phyloP scores from a whole-genome alignment of 2,329 filamentous ascomycete species.

The Verticillium longisporum region DNA sequence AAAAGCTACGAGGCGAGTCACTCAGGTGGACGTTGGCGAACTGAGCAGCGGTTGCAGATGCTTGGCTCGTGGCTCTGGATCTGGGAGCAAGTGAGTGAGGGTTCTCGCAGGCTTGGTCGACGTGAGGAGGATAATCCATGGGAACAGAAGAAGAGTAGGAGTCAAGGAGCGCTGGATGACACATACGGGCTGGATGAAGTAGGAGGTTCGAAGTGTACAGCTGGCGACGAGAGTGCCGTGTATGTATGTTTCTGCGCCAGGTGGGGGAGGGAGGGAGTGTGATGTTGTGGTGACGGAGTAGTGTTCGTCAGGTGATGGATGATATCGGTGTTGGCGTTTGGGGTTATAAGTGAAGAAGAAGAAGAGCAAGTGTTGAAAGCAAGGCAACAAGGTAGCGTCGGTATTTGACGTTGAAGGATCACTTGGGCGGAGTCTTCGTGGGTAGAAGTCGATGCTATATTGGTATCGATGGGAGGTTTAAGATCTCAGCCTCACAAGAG shows the following conservation, averaged over 20 bases:
- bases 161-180: conserved; percentile 16
- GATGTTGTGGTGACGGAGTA: not conserved
- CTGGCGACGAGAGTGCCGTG: conserved; percentile 1
- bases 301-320: conserved; percentile 3
- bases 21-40: conserved; percentile 17
- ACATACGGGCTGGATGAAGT: conserved; percentile 15
- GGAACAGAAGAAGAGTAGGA: conserved; percentile 14
- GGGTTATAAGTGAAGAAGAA: not conserved
- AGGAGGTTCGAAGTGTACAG: not conserved
- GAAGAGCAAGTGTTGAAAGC: not conserved
- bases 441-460: conserved; percentile 12
- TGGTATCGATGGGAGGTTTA: conserved; percentile 12
- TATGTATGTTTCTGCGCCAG: not conserved
- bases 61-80: conserved; percentile 21
- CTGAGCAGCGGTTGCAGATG: conserved; percentile 17
- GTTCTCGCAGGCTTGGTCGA: conserved; percentile 19
- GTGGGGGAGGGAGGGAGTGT: not conserved
- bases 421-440: conserved; percentile 8
- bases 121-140: conserved; percentile 19
- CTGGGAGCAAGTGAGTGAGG: conserved; percentile 27
- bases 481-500: conserved; percentile 13
- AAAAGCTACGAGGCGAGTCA: conserved; percentile 16
- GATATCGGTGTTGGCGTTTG: conserved; percentile 6
- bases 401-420: not conserved
- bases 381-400: not conserved